phyloP scores from a whole-genome alignment of 306 rosid genomes.

The Bauhinia variegata region DNA sequence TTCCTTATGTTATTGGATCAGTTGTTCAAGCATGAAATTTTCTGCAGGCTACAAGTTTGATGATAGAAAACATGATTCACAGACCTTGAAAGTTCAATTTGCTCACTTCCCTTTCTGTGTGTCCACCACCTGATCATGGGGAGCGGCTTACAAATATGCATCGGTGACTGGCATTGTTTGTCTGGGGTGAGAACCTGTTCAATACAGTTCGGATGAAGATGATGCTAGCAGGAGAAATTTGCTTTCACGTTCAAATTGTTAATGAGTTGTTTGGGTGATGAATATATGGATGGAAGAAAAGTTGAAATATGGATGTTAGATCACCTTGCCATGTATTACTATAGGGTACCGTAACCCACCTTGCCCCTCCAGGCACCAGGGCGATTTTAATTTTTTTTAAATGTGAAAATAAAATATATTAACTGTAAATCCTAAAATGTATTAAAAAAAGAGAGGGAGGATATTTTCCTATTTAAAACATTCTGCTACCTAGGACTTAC shows the following conservation, averaged over 20 bases:
- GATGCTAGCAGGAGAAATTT: conserved; percentile 19
- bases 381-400: too few species aligned
- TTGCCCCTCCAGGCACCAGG: too few species aligned
- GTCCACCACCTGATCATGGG: conserved; percentile 50
- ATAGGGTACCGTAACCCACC: too few species aligned
- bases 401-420: too few species aligned
- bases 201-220: conserved; percentile 26
- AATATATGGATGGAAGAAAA: conserved; percentile 22
- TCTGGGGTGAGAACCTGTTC: conserved; percentile 26
- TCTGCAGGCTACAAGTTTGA: conserved; percentile 80
- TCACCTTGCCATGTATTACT: too few species aligned
- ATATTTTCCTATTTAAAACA: too few species aligned
- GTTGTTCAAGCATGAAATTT: conserved; percentile 30
- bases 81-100: conserved; percentile 62
- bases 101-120: conserved; percentile 89
- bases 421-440: too few species aligned
- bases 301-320: too few species aligned
- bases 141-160: conserved; percentile 32
- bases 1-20: conserved; percentile 13
- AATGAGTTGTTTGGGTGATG: conserved; percentile 22
- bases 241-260: conserved; percentile 15
- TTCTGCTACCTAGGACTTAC: too few species aligned
- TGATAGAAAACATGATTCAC: conserved; percentile 65
- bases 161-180: conserved; percentile 33
- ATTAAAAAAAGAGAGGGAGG: too few species aligned